Percentiles rank a stretch among this genome's conserved stretches.
These are phyloP conservation scores for Pyricularia grisea DNA, from an alignment of 2,329 filamentous ascomycete species.

Conservation along the genomic window DNA sequence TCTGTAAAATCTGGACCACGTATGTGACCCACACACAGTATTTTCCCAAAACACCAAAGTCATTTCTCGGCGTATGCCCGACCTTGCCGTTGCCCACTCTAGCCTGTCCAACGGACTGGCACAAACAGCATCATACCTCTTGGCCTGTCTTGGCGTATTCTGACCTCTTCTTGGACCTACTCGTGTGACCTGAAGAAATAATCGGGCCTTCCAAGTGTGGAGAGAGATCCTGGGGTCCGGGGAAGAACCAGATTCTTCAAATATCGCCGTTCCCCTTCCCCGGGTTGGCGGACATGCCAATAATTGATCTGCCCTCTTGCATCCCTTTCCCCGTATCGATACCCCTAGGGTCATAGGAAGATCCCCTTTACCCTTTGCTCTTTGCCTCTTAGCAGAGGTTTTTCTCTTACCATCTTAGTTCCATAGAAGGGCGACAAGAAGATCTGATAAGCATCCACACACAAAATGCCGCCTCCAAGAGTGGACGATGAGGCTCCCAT, in stretches of 20 bases:
- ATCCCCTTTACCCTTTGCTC: background rate
- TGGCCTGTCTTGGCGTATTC: background rate
- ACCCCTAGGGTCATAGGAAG: background rate
- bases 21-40: background rate
- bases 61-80: background rate
- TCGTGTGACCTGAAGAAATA: background rate
- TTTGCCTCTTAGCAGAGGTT: background rate
- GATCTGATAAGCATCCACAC: background rate
- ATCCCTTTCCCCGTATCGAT: background rate
- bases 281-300: background rate
- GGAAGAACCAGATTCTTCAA: background rate
- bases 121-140: background rate
- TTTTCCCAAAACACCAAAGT: background rate
- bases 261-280: background rate
- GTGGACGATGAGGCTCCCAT: slow-evolving; percentile 1
- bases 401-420: background rate
- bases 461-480: background rate
- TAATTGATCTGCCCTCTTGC: background rate
- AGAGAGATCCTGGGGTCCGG: background rate
- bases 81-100: background rate
- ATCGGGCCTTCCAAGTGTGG: background rate
- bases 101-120: background rate
- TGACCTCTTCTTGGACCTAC: background rate
- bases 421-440: background rate
- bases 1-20: background rate